Evolutionary conservation across 257 asterid genomes (phyloP).

Genomic region (Rauvolfia tetraphylla): DNA sequence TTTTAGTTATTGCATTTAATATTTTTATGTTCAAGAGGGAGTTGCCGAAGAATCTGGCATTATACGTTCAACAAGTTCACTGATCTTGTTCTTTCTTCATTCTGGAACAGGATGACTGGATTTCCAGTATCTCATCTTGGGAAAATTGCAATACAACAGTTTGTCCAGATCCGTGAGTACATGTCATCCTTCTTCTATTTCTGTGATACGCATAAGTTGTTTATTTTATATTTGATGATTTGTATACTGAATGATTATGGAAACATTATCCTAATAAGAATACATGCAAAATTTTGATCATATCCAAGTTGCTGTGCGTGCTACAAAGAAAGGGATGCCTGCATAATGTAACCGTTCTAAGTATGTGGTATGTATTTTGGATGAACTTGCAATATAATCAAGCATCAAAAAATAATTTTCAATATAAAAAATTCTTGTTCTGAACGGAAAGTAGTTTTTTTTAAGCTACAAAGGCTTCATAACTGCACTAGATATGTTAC

Average conservation of each 20-base stretch:
- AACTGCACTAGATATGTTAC: background rate
- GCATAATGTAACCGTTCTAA: background rate
- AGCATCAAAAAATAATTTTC: background rate
- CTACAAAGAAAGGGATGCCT: background rate
- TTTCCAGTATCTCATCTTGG: conserved; percentile 35
- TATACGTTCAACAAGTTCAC: conserved; percentile 4
- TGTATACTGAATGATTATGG: background rate
- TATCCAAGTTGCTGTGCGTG: background rate
- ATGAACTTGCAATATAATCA: background rate
- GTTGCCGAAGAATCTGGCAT: background rate
- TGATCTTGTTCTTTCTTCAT: conserved; percentile 16
- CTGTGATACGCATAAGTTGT: no score
- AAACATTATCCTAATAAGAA: background rate
- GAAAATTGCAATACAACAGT: conserved; percentile 56
- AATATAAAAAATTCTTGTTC: no score
- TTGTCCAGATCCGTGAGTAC: conserved; percentile 85
- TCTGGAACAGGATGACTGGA: conserved; percentile 40
- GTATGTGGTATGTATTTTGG: background rate
- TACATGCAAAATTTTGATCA: background rate
- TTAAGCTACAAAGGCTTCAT: background rate
- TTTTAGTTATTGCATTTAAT: background rate
- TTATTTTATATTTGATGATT: no score
- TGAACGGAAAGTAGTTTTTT: no score
- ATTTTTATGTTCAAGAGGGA: background rate
- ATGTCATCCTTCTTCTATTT: background rate